Evolutionary conservation across 345 rosid species (phyloP).

Genomic region (Populus tremula): DNA sequence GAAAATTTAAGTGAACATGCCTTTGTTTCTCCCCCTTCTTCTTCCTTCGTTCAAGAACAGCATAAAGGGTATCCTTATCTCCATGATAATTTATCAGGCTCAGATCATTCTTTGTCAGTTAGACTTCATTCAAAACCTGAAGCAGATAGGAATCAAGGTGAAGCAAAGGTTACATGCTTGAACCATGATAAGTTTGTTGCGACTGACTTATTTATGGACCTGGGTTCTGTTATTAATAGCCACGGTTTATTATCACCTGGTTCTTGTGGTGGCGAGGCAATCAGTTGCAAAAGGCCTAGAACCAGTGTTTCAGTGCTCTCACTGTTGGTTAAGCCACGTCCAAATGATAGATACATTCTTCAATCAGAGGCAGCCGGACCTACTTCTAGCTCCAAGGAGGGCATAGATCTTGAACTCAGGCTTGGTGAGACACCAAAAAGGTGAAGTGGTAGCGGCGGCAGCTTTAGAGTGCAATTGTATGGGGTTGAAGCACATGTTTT

Average conservation of each 20-base stretch:
- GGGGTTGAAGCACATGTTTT: neutral
- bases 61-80: neutral
- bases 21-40: slow-evolving; percentile 11
- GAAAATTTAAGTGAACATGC: slow-evolving; percentile 14
- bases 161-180: neutral
- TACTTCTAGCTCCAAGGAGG: slow-evolving; percentile 38
- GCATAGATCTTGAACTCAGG: slow-evolving; percentile 87
- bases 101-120: neutral
- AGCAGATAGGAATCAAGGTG: slow-evolving; percentile 2
- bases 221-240: slow-evolving; percentile 21
- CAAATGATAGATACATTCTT: slow-evolving; percentile 27
- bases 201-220: slow-evolving; percentile 35
- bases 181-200: slow-evolving; percentile 16
- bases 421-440: slow-evolving; percentile 58
- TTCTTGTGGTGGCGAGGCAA: slow-evolving; percentile 6
- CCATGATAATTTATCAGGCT: neutral
- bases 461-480: neutral
- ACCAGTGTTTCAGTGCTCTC: slow-evolving; percentile 24
- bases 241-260: slow-evolving; percentile 13
- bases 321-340: slow-evolving; percentile 14
- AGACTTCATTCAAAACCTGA: slow-evolving; percentile 13
- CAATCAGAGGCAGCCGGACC: slow-evolving; percentile 36
- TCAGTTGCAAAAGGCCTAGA: slow-evolving; percentile 35
- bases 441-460: slow-evolving; percentile 34
- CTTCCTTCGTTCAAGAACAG: neutral